Base-by-base conservation (phyloP, 2,329 filamentous ascomycete species). In the Hypoxylon sp. region DNA sequence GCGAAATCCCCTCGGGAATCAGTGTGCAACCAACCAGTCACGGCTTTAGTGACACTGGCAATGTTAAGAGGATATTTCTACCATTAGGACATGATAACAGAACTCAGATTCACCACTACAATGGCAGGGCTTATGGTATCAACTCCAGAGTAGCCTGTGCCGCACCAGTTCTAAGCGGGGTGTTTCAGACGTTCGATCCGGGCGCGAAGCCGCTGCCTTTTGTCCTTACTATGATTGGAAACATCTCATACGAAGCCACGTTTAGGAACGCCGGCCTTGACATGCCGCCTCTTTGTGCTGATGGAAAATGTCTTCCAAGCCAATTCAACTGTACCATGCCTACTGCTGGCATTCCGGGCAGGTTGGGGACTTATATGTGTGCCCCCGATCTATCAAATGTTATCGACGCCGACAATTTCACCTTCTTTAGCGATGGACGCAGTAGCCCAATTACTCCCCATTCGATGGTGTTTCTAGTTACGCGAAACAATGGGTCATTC, bases 21-120 rank as follows among this genome's bases (percentile, higher is more conserved):
- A 55, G 37, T 35, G 33, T 56, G 6, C 39, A 47, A 2, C 70
- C 70, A 13, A 67, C 29, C 13, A 46, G 33, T 3, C 24, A 24
- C 3, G 72, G 70, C 26, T 57, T 72, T 19, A 72, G 70, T 29
- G 72, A 73, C 47, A 72, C 72, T 2, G 72, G 72, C n/a, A 59
- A 70, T n/a, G 50, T 70, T n/a, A 66, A 63, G 46, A 61, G 70
- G 39, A 55, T 71, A n/a, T 71, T 73, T 50, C 19, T 70, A 4
- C 72, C 70, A 9, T 17, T 73, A 14, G 14, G 51, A 1, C 47
- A 55, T 26, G 55, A 47, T n/a, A 66, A 70, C 24, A 63, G 68
- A 29, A 56, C 69, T 10, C 60, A 46, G 9, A 35, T 72, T 10
- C 68, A 65, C 10, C 51, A 61, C 14, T 73, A 72, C 48, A 50